phyloP scores from a whole-genome alignment of 129 eudicot species.

The Escallonia rubra region DNA sequence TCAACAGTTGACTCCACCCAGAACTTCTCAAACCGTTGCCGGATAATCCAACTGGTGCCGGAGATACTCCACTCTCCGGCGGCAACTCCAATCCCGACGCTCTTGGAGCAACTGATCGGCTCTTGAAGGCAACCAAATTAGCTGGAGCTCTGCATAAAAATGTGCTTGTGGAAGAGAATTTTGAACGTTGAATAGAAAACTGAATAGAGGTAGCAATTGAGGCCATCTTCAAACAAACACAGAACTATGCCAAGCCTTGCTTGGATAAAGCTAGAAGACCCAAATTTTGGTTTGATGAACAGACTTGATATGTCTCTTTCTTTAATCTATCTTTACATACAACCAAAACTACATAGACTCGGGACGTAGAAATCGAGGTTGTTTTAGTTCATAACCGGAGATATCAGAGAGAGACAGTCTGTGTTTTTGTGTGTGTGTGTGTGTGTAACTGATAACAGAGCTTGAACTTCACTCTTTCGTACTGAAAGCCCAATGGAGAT shows the following conservation, averaged over 20 bases:
- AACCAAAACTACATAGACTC: slow-evolving; percentile 7
- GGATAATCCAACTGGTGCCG: slow-evolving; percentile 19
- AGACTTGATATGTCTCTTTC: too few species aligned
- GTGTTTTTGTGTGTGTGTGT: slow-evolving; percentile 9
- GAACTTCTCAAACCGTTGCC: slow-evolving; percentile 32
- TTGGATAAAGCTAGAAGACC: neutral
- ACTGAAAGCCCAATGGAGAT: too few species aligned
- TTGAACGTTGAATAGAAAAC: slow-evolving; percentile 19
- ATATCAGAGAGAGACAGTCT: slow-evolving; percentile 16
- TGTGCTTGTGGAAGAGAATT: slow-evolving; percentile 12
- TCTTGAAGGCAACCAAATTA: slow-evolving; percentile 22
- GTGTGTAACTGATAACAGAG: too few species aligned
- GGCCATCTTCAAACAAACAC: slow-evolving; percentile 24
- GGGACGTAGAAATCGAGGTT: slow-evolving; percentile 30
- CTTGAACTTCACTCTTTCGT: too few species aligned
- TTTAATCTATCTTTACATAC: slow-evolving; percentile 1
- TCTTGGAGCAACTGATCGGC: slow-evolving; percentile 20
- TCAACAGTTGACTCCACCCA: slow-evolving; percentile 31
- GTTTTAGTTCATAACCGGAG: slow-evolving; percentile 32
- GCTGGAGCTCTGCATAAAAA: slow-evolving; percentile 18
- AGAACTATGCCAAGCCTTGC: neutral
- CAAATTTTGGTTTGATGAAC: neutral
- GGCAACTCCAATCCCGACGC: slow-evolving; percentile 16
- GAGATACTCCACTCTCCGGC: slow-evolving; percentile 17
- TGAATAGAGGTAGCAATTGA: slow-evolving; percentile 20